Evolutionary conservation across 352 stramenopile genomes (phyloP).

Genomic region (Globisporangium splendens): DNA sequence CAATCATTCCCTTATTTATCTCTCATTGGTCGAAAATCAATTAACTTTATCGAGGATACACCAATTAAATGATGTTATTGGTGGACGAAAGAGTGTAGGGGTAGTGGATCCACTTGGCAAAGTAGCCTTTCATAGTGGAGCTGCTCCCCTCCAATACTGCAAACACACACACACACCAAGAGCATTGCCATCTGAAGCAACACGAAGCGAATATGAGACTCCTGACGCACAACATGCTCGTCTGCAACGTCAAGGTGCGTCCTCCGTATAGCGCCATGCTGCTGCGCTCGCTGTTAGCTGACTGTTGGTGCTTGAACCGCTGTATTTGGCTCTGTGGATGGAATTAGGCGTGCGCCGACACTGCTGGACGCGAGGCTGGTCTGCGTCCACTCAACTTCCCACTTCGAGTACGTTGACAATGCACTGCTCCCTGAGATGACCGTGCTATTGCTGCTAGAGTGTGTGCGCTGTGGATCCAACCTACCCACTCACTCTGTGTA

Average conservation of each 20-base stretch:
- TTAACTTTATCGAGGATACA: background rate
- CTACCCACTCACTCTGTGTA: background rate
- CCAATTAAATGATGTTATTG: constrained; percentile 11
- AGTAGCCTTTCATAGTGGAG: background rate
- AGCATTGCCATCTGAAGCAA: background rate
- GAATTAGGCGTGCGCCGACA: constrained; percentile 67
- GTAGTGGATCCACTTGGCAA: background rate
- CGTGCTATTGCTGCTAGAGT: constrained; percentile 1
- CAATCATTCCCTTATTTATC: constrained; percentile 29
- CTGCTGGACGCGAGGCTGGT: constrained; percentile 53
- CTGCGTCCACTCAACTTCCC: constrained; percentile 75
- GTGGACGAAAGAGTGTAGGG: constrained; percentile 8
- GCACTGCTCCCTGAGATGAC: background rate
- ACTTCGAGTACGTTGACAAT: constrained; percentile 38
- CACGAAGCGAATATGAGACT: constrained; percentile 56
- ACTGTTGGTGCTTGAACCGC: background rate
- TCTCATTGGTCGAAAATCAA: constrained; percentile 26
- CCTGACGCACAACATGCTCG: constrained; percentile 86
- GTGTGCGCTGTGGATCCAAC: background rate
- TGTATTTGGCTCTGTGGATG: constrained; percentile 4
- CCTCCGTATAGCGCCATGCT: no score
- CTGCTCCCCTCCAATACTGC: constrained; percentile 4
- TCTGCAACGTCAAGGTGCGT: constrained; percentile 79
- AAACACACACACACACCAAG: background rate
- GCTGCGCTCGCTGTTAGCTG: background rate